Base-by-base conservation (phyloP, 2,329 filamentous ascomycete genomes). In the Colletotrichum brevisporum region DNA sequence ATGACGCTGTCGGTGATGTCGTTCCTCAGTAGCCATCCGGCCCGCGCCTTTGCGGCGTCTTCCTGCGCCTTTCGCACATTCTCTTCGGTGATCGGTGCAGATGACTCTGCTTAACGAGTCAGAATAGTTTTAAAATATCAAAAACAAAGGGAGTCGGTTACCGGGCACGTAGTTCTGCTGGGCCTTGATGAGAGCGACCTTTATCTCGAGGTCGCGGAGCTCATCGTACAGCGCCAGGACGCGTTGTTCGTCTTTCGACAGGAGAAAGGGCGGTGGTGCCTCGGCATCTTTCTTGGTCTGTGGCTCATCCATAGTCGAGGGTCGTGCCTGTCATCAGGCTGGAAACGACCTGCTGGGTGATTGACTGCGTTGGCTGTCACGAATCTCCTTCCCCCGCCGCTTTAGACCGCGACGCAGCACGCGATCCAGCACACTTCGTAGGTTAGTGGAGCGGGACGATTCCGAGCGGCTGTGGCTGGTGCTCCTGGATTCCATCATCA, bases 211-310 rank as follows among this genome's bases (percentile, higher is more conserved):
- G 77, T 93, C 89, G 75, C 91, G 89, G 27, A 94, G 82, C 72
- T 87, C 86, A 77, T 94, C 90, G 79, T 94, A 92, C 56, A 95
- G 85, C 48, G 89, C 85, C 43, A 96, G 83, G 31, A 92, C 86
- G 71, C 85, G 85, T 74, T 86, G 82, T 79, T 97, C 94, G 69
- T 88, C 85, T 43, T 89, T 85, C 1, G 91, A 92, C 51, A 95
- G 83, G 8, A 86, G 83, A 45, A 90, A 83, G 67, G 80, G 63
- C 8, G 76, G 73, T 18, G 76, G 73, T 18, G 74, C 67, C 31
- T 74, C 79, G 78, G 86, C 76, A 78, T 78, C 73, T 71, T 67
- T 59, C 63, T 69, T 67, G 50, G 59, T 36, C 39, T 50, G 67
- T 47, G 63, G 54, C n/a, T 74, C 73, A 69, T 72, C 72, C 77